Conservation (phyloP, 768 basidiomycete species). For the Ramaria rubella region DNA sequence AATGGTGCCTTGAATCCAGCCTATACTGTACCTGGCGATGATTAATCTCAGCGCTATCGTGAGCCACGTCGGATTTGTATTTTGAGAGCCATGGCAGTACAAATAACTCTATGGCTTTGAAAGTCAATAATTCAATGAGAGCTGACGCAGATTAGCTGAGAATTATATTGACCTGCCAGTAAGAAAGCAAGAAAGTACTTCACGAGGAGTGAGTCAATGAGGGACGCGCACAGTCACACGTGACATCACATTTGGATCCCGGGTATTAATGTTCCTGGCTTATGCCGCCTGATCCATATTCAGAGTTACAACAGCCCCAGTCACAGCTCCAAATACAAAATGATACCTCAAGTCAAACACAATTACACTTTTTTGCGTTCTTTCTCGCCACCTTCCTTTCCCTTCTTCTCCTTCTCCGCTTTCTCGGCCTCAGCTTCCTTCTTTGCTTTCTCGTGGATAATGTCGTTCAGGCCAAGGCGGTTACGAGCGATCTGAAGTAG, state of each 20-base stretch:
- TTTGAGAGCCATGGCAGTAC: too few relatives aligned
- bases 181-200: background rate
- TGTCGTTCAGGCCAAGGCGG: slow-evolving; percentile 83
- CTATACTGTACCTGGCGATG: too few relatives aligned
- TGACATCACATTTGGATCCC: background rate
- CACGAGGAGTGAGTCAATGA: background rate
- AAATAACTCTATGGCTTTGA: too few relatives aligned
- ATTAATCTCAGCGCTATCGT: too few relatives aligned
- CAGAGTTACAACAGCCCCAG: background rate
- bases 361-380: slow-evolving; percentile 4
- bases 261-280: too few relatives aligned
- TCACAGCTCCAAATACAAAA: background rate
- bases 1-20: too few relatives aligned
- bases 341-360: background rate
- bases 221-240: background rate
- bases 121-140: too few relatives aligned
- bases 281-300: background rate
- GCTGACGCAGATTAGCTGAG: too few relatives aligned
- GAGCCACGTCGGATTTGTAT: too few relatives aligned
- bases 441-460: slow-evolving; percentile 75
- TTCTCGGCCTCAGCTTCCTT: slow-evolving; percentile 48
- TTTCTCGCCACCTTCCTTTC: slow-evolving; percentile 33
- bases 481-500: slow-evolving; percentile 80
- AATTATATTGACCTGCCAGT: too few relatives aligned
- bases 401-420: slow-evolving; percentile 52